Base-by-base conservation (phyloP, 2,329 filamentous ascomycete species). In the Thermomyces lanuginosus region DNA sequence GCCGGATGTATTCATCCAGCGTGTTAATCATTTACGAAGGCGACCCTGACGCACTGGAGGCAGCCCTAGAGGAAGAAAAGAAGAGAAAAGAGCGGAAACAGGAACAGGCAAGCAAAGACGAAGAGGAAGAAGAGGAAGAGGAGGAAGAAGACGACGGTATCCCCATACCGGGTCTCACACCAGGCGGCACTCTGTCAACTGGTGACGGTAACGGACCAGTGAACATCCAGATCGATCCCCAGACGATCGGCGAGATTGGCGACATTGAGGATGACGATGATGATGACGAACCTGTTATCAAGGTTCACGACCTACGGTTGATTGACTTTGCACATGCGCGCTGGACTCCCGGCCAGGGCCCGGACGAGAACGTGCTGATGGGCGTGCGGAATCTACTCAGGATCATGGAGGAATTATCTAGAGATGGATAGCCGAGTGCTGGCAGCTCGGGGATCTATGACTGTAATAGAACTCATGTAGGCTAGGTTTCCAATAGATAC, bases 241-340 rank as follows among this genome's bases (percentile, higher is more conserved):
- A 50, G 26, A 27, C 29, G 8, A 22, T 32, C 7, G 17, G 16
- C n/a, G 24, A 18, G 11, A 18, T 26, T 43, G 3, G 49, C 56
- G 59, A 58, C 1, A 60, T 60, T 2, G 59, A 61, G 2, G 59
- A 62, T 1, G 61, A 59, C 2, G 65, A 70, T 1, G 66, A 72
- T 2, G 66, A 71, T 2, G 60, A 66, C 27, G 53, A 62, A 30
- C 50, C 56, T 33, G 45, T 50, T 7, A 76, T 76, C 0, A 74
- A 74, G 41, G 69, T 92, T 22, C 81, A 76, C 43, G 67, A 72
- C 8, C 63, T 93, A 26, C 89, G 86, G 46, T 64, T 98, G 36
- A 98, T 98, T 41, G 89, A 98, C 51, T 98, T 98, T 63, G 89
- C 89, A 1, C 89, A 98, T 53, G 89, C 89, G 7, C 58, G 63